Percentiles rank a stretch among this genome's conserved stretches.
phyloP scores from a whole-genome alignment of 768 basidiomycete species.

The Trametes coccinea region DNA sequence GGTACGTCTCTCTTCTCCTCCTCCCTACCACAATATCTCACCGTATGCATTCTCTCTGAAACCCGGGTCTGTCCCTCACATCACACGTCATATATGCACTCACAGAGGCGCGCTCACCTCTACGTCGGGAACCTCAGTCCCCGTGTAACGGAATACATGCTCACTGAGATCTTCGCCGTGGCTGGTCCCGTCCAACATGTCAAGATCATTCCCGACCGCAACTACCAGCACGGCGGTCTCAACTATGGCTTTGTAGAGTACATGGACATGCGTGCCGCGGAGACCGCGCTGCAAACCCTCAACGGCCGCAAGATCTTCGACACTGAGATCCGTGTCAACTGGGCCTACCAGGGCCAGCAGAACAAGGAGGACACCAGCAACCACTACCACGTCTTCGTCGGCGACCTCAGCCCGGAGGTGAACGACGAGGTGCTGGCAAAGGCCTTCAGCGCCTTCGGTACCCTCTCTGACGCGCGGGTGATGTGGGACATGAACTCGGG shows the following conservation, averaged over 20 bases:
- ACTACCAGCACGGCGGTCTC: conserved; percentile 98
- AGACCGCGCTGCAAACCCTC: conserved; percentile 97
- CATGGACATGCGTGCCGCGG: conserved; percentile 97
- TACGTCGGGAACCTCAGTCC: conserved; percentile 99
- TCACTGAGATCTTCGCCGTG: conserved; percentile 95
- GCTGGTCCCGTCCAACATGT: conserved; percentile 97
- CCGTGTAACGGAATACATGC: conserved; percentile 98
- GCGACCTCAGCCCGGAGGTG: conserved; percentile 99
- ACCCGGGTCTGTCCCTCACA: conserved; percentile 15
- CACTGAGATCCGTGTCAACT: conserved; percentile 98
- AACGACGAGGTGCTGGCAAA: conserved; percentile 96
- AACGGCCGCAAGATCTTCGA: conserved; percentile 99
- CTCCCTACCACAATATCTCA: conserved; percentile 2
- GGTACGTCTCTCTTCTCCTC: conserved; percentile 44
- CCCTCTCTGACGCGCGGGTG: conserved; percentile 94
- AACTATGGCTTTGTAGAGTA: conserved; percentile 99
- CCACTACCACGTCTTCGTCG: conserved; percentile 98
- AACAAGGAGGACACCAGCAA: conserved; percentile 98
- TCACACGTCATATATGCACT: conserved; percentile 22
- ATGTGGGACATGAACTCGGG: conserved; percentile 99
- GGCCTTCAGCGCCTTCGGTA: conserved; percentile 96
- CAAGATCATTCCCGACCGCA: conserved; percentile 99
- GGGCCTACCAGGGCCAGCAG: conserved; percentile 98
- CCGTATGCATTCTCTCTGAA: background rate
- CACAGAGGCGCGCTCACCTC: conserved; percentile 89